Conservation (phyloP, 441 rosid genomes). For the Kokia cookei region DNA sequence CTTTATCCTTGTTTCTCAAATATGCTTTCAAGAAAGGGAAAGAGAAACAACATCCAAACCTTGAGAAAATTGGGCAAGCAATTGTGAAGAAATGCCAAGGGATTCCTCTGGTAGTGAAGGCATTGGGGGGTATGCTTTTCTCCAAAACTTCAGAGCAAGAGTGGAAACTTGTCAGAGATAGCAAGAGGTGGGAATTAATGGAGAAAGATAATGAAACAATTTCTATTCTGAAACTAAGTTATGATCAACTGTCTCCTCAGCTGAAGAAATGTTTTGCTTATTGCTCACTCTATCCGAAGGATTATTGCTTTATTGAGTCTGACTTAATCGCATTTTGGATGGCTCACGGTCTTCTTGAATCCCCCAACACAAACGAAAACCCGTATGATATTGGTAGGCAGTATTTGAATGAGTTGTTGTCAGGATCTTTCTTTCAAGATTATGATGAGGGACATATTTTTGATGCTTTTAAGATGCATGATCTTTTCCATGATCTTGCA, state of each 20-base stretch:
- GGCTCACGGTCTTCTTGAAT: no score
- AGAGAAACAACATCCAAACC: not conserved
- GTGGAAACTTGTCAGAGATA: not conserved
- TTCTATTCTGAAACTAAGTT: not conserved
- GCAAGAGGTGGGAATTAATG: not conserved
- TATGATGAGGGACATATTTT: not conserved
- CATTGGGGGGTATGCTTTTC: not conserved
- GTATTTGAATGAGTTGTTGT: not conserved
- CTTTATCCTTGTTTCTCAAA: not conserved
- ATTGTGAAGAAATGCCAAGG: constrained; percentile 22
- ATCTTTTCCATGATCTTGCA: not conserved
- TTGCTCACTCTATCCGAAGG: not conserved
- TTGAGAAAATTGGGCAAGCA: not conserved
- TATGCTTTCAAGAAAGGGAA: not conserved
- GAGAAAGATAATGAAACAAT: not conserved
- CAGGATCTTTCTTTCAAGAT: not conserved
- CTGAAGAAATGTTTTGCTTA: not conserved
- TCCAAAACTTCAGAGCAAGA: not conserved
- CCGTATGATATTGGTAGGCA: not conserved
- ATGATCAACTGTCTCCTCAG: not conserved
- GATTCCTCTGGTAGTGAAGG: constrained; percentile 14
- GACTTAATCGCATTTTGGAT: no score
- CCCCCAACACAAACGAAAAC: not conserved
- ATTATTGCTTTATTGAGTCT: no score
- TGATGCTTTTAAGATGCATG: not conserved